phyloP scores from a whole-genome alignment of 2,329 filamentous ascomycete genomes.

The Cladophialophora exuberans region DNA sequence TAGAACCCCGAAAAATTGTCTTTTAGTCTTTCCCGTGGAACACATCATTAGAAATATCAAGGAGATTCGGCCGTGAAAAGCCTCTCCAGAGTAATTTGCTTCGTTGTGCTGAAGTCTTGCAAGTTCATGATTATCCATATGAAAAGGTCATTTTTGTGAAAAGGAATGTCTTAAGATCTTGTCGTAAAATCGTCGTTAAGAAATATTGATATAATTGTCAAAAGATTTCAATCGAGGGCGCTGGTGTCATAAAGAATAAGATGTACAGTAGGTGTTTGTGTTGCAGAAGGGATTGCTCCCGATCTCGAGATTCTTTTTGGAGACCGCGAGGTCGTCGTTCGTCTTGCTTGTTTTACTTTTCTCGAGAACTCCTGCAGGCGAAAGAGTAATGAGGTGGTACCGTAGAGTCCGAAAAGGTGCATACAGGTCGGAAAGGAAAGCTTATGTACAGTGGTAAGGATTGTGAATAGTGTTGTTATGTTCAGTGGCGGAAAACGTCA shows the following conservation, averaged over 20 bases:
- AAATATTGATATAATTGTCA: background rate
- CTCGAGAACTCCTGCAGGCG: slow-evolving; percentile 8
- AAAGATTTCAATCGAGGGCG: background rate
- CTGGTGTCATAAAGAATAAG: slow-evolving; percentile 1
- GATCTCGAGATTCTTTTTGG: background rate
- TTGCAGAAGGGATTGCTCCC: slow-evolving; percentile 14
- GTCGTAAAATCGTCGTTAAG: slow-evolving; percentile 10
- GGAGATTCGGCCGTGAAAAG: background rate
- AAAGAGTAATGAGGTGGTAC: slow-evolving; percentile 1
- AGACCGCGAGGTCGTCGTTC: slow-evolving; percentile 5
- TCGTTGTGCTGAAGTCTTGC: slow-evolving; percentile 16
- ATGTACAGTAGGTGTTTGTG: background rate
- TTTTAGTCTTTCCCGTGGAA: background rate
- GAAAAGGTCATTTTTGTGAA: background rate
- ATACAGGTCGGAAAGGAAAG: slow-evolving; percentile 3
- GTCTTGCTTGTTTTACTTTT: background rate
- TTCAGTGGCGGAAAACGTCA: slow-evolving; percentile 41
- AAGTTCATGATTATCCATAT: slow-evolving; percentile 10
- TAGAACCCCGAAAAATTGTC: background rate
- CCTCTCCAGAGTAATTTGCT: background rate
- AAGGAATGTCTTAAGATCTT: background rate
- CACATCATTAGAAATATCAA: background rate
- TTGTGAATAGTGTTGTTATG: slow-evolving; percentile 19
- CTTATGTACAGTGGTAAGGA: slow-evolving; percentile 19
- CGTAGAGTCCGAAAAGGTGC: slow-evolving; percentile 5